Conservation (phyloP, 345 rosid genomes). For the Citrus australasica region DNA sequence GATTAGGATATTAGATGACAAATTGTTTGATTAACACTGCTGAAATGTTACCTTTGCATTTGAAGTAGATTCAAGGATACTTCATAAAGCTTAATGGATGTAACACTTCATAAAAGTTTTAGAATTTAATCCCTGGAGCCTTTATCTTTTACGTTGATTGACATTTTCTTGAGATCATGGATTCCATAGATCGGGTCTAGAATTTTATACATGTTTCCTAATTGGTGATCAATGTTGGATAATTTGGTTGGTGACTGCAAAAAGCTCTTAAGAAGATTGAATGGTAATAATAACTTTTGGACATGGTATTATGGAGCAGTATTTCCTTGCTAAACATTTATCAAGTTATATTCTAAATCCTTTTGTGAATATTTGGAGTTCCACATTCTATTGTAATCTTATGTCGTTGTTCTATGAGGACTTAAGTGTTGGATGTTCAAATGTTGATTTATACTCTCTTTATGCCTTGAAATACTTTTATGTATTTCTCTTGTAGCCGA, state of each 20-base stretch:
- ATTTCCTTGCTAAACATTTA: not conserved
- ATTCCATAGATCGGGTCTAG: not conserved
- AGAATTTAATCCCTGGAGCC: not conserved
- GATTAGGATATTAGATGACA: not conserved
- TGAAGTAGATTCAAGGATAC: not conserved
- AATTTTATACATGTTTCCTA: not conserved
- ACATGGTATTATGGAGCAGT: not conserved
- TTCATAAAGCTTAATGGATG: not conserved
- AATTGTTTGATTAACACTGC: not conserved
- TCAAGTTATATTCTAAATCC: not conserved
- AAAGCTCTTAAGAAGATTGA: not conserved
- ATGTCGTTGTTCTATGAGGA: not conserved
- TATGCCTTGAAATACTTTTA: not conserved
- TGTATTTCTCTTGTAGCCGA: not conserved
- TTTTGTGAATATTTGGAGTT: not conserved
- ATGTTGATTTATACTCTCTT: not conserved
- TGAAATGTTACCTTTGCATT: not conserved
- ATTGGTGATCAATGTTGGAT: not conserved
- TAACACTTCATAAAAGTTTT: not conserved
- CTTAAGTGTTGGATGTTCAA: not conserved
- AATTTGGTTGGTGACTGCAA: not conserved
- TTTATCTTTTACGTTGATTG: not conserved
- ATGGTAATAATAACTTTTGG: not conserved
- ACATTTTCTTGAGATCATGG: not conserved
- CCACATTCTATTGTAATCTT: not conserved